Base-by-base conservation (phyloP, 257 asterid genomes). In the Nicotiana obtusifolia region DNA sequence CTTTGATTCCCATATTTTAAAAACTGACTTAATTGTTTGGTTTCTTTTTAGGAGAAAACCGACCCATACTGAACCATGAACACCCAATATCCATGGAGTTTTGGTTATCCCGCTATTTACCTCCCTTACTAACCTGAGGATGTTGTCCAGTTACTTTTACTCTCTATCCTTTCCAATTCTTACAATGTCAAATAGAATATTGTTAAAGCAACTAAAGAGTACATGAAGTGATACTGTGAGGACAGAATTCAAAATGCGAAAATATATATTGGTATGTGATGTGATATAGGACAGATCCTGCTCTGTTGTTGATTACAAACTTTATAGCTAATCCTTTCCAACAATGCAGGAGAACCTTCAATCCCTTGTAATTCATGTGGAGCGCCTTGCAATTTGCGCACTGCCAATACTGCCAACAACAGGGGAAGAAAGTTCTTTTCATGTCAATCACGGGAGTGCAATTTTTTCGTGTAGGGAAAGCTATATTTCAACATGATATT, bases 401-500 rank as follows among this genome's bases (percentile, higher is more conserved):
- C 97, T 60, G 98, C 99, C 84, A 92, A 91, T 82, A 94, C 99
- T 80, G 82, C 90, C 14, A 93, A 88, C 71, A 95, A 95, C 83
- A 89, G 97, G 87, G 99, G 99, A 85, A 92, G 97, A 84, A 92
- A 92, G 89, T 95, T 95, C 88, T 95, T 88, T 86, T 94, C 99
- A 71, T 95, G 99, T 82, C 93, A 85, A 84, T 85, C 90, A 59
- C 93, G 88, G 80, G 92, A 88, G 67, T 95, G 99, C 93, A 89
- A 91, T 91, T 94, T 94, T 86, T 95, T 94, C 81, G 92, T 90
- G 99, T 95, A 92, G 13, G 98, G 87, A 75, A 76, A 84, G 24
- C 78, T 86, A 81, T 77, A 78, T 17, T 83, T 77, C 62, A 7
- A 64, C 62, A 71, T 67, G 31, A 49, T 83, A 3, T 44, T 76